Base-by-base conservation (phyloP, 176 grass and related monocot species). In the Tillandsia leiboldiana region DNA sequence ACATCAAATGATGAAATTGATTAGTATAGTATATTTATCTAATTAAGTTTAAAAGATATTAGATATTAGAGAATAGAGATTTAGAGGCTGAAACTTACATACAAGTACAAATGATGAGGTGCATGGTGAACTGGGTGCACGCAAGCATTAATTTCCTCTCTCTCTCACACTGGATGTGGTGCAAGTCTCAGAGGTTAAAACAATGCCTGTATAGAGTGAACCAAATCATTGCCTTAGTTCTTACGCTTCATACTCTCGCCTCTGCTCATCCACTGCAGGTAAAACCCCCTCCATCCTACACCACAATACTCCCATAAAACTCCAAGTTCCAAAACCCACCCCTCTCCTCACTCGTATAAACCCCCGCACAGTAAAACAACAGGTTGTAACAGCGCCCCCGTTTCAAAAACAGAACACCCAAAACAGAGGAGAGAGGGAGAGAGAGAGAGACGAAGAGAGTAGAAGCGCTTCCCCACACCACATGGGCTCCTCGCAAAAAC, bases 301-400 rank as follows among this genome's bases (percentile, higher is more conserved):
- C 33, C 33, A 42, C 61, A 56, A 83, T 51, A 71, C 73, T 24
- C 73, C 48, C 15, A 51, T 11, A 82, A 9, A 17, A 64, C 47
- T 58, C 9, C 67, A 53, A 77, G 54, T 67, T 29, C 73, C 69
- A 86, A 89, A 87, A 70, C 80, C 63, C 65, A 23, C 24, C 8
- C 64, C 54, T 70, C 66, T 71, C 76, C 78, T 9, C 73, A 67
- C 78, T 42, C 54, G 11, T 12, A 68, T 51, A 48, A 48, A 15
- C 29, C 24, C 1, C 20, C 22, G 52, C 12, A 64, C 75, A 51
- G 80, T 84, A 63, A 79, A 85, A 24, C 47, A 24, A 63, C 3
- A 3, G 2, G 0, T 13, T 23, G n/a, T 10, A 53, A 14, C 51
- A 63, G 33, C 65, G 29, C 78, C 63, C 33, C 33, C 33, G 33